Base-by-base conservation (phyloP, 768 basidiomycete genomes). In the Suillus plorans region DNA sequence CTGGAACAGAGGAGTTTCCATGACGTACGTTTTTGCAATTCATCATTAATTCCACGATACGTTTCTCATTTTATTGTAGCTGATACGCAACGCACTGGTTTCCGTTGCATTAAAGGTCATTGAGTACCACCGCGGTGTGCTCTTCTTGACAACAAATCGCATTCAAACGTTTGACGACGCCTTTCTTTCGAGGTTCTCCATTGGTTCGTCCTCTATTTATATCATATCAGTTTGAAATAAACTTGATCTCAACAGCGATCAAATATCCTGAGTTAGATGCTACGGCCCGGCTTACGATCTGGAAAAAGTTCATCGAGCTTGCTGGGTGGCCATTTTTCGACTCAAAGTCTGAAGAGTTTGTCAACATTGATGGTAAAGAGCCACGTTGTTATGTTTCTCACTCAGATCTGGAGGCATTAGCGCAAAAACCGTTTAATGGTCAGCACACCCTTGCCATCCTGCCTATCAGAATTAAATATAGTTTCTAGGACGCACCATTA, bases 81-180 rank as follows among this genome's bases (percentile, higher is more conserved):
- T 89, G 9, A 80, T 86, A 69, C 81, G 88, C 18, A 91, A 90
- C 68, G 88, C 88, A 1, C 87, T 90, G 82, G 87, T 91, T 5
- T 87, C 88, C 3, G 88, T 89, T 20, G 90, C 87, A 10, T 84
- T 86, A 37, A 82, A 84, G 25, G 84, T 85, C 70, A 79, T 86
- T 60, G 85, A 86, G 67, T 86, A 85, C 72, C 85, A 86, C 73
- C 81, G 83, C 41, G 85, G 85, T 6, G 85, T 86, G 69, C 79
- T 86, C 55, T 86, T 86, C 78, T 76, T 86, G 41, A 86, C 85
- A 41, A 85, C 84, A 22, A 86, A 59, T 59, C 57, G 58, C 1
- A 14, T 59, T 31, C 41, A 59, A 59, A 42, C 41, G 18, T 87
- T 89, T 74, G 88, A 89, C 70, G 86, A 86, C 66, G 88, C 88